Evolutionary conservation across 2,329 filamentous ascomycete genomes (phyloP).

Genomic region (Aspergillus luchuensis): DNA sequence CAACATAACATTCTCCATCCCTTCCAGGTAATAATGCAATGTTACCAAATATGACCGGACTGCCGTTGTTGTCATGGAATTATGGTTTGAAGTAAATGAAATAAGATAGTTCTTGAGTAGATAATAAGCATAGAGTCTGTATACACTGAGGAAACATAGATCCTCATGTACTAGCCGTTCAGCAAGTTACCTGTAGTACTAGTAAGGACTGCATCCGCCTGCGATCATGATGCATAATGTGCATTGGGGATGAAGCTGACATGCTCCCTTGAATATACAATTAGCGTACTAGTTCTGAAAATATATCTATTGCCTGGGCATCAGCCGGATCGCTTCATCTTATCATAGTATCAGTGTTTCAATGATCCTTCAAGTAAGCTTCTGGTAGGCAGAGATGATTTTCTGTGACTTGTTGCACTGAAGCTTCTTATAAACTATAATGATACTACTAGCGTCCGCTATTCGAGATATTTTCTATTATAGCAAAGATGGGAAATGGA

Average conservation of each 20-base stretch:
- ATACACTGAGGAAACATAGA: neutral
- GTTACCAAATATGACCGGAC: neutral
- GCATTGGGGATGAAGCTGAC: neutral
- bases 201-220: neutral
- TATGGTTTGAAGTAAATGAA: neutral
- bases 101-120: neutral
- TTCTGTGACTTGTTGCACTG: too few relatives aligned
- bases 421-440: too few relatives aligned
- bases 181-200: too few relatives aligned
- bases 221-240: neutral
- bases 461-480: too few relatives aligned
- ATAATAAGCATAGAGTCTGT: neutral
- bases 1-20: neutral
- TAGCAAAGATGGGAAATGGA: too few relatives aligned
- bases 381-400: too few relatives aligned
- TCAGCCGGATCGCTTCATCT: neutral
- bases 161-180: too few relatives aligned
- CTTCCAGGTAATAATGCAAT: neutral
- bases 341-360: too few relatives aligned
- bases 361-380: too few relatives aligned
- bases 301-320: neutral
- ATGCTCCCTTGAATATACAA: neutral
- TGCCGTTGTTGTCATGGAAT: neutral
- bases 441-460: too few relatives aligned
- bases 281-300: neutral